These are phyloP conservation scores for Cucurbita moschata DNA, from an alignment of 306 rosid genomes.

Conservation along the genomic window DNA sequence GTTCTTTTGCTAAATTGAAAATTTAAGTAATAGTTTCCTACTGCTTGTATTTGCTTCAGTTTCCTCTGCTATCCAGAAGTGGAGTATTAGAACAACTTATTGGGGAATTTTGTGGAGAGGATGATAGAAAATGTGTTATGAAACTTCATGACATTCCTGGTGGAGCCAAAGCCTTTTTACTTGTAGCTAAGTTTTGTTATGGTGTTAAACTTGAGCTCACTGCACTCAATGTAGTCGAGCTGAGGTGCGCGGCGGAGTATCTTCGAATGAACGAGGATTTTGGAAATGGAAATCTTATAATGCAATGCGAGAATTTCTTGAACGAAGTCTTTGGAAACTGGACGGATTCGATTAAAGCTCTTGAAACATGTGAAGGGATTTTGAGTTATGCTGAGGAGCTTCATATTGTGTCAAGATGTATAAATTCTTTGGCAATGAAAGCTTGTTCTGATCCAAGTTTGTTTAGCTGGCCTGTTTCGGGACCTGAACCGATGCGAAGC, in stretches of 20 bases:
- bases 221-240: slow-evolving; percentile 44
- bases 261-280: slow-evolving; percentile 65
- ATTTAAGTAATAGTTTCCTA: too few relatives aligned
- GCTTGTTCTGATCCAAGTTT: slow-evolving; percentile 54
- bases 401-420: slow-evolving; percentile 60
- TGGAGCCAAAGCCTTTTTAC: slow-evolving; percentile 58
- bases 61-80: slow-evolving; percentile 78
- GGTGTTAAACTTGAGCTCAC: slow-evolving; percentile 72
- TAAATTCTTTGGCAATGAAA: slow-evolving; percentile 58
- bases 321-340: slow-evolving; percentile 49
- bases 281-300: slow-evolving; percentile 59
- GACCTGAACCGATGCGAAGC: slow-evolving; percentile 21
- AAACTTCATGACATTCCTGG: slow-evolving; percentile 73
- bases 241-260: slow-evolving; percentile 68
- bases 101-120: slow-evolving; percentile 28
- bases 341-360: slow-evolving; percentile 64
- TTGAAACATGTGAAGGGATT: slow-evolving; percentile 61
- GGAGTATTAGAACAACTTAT: slow-evolving; percentile 43
- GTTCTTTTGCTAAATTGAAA: not conserved
- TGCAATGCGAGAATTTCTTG: slow-evolving; percentile 52
- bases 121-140: slow-evolving; percentile 31
- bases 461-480: slow-evolving; percentile 40
- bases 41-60: slow-evolving; percentile 28
- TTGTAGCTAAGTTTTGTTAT: slow-evolving; percentile 64
- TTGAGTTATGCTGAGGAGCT: slow-evolving; percentile 60